Conservation (phyloP, 1,284 basidiomycete genomes). For the Ustilago loliicola region DNA sequence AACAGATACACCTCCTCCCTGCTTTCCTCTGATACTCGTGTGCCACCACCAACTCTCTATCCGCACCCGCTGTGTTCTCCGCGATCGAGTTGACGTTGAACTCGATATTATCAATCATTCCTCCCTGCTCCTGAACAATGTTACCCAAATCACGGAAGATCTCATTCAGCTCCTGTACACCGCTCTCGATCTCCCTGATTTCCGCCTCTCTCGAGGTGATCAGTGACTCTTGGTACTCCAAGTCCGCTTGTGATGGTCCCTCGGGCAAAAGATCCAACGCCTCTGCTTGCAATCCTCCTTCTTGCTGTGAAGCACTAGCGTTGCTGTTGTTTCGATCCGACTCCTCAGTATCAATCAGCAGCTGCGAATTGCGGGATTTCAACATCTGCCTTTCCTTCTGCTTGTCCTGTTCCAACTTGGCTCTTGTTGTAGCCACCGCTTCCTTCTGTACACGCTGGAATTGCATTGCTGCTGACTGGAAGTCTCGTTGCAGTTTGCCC, state of each 20-base stretch:
- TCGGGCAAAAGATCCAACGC: conserved; percentile 28
- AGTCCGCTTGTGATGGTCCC: conserved; percentile 79
- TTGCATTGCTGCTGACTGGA: conserved; percentile 86
- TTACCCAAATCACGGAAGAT: conserved; percentile 97
- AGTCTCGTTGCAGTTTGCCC: conserved; percentile 91
- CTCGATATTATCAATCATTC: conserved; percentile 97
- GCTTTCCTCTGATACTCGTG: conserved; percentile 95
- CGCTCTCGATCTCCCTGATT: conserved; percentile 95
- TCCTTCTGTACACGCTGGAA: conserved; percentile 93
- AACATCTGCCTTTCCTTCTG: conserved; percentile 81
- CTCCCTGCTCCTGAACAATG: conserved; percentile 92
- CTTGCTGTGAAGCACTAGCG: neutral
- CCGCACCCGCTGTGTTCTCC: conserved; percentile 85
- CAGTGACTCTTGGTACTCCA: conserved; percentile 95
- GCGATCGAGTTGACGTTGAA: conserved; percentile 90
- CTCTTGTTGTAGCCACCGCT: conserved; percentile 85
- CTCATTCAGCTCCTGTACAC: conserved; percentile 95
- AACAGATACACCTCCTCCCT: conserved; percentile 86
- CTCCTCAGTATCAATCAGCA: conserved; percentile 46
- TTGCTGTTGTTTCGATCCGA: conserved; percentile 9
- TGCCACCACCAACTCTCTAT: conserved; percentile 88
- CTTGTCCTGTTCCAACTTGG: conserved; percentile 84
- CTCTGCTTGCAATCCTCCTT: conserved; percentile 23
- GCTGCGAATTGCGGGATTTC: conserved; percentile 45
- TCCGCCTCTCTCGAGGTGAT: conserved; percentile 95